Conservation (phyloP, 2,329 filamentous ascomycete genomes). For the Penicillium concentricum region DNA sequence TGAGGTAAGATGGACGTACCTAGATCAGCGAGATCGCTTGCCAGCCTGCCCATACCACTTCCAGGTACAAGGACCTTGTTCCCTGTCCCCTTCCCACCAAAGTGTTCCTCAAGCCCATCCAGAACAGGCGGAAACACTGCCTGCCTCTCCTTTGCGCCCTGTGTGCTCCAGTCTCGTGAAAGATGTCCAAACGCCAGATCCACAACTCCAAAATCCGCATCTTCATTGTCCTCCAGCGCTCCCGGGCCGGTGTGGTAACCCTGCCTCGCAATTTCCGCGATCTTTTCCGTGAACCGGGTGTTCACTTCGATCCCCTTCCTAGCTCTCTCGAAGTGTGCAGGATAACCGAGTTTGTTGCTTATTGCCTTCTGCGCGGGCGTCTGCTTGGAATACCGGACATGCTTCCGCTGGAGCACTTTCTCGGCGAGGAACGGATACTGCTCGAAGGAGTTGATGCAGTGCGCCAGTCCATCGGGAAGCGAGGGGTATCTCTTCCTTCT, state of each 20-base stretch:
- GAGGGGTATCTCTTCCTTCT: neutral
- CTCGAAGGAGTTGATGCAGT: constrained; percentile 1
- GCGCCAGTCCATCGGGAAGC: neutral
- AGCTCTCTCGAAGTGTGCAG: neutral
- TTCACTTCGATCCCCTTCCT: neutral
- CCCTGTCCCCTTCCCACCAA: neutral
- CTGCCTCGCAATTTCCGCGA: neutral
- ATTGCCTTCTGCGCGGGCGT: neutral
- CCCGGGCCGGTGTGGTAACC: neutral
- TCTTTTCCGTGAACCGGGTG: neutral
- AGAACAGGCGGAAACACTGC: constrained; percentile 1
- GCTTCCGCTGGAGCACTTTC: neutral
- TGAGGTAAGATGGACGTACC: neutral
- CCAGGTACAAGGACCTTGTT: constrained; percentile 3
- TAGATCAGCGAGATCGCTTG: constrained; percentile 5
- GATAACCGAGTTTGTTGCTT: neutral
- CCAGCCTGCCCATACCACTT: constrained; percentile 3
- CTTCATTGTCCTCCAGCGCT: neutral
- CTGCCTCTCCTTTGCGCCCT: neutral
- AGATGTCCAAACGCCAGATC: neutral
- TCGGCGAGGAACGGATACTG: neutral
- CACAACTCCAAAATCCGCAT: neutral
- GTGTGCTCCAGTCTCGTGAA: constrained; percentile 1
- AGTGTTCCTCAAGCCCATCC: neutral
- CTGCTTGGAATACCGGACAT: constrained; percentile 1